Evolutionary conservation across 2,329 filamentous ascomycete genomes (phyloP).

Genomic region (Penicillium sp.): DNA sequence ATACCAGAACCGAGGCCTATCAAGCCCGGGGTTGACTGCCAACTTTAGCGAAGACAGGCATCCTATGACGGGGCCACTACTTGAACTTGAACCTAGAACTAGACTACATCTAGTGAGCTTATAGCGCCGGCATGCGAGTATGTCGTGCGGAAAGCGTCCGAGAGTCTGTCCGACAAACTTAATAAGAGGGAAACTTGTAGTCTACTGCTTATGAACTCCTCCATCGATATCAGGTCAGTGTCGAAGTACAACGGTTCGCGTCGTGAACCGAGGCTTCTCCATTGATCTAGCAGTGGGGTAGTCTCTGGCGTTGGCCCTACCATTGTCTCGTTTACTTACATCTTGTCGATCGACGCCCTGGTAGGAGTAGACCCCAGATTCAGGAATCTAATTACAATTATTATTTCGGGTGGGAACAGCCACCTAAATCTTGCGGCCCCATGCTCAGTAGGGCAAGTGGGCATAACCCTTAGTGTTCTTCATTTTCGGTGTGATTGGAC

Average conservation of each 20-base stretch:
- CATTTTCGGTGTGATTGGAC: constrained; percentile 12
- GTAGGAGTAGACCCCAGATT: background rate
- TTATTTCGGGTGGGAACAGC: background rate
- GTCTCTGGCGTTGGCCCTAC: background rate
- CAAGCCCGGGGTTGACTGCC: constrained; percentile 20
- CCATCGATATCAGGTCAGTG: background rate
- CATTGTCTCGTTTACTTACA: background rate
- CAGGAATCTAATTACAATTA: background rate
- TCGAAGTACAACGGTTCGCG: background rate
- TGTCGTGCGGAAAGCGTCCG: constrained; percentile 15
- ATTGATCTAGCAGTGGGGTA: background rate
- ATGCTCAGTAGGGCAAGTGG: constrained; percentile 6
- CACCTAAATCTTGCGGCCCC: background rate
- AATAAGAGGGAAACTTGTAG: background rate
- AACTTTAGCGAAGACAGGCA: constrained; percentile 12
- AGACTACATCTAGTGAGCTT: constrained; percentile 11
- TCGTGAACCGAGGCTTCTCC: background rate
- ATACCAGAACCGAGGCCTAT: constrained; percentile 6
- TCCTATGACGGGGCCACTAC: background rate
- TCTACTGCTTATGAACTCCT: background rate
- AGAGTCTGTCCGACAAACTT: background rate
- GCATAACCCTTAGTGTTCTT: constrained; percentile 11
- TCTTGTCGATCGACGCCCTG: background rate
- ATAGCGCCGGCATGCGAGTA: constrained; percentile 6
- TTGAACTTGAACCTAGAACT: constrained; percentile 11